These are phyloP conservation scores for Amanita jacksonii DNA, from an alignment of 768 basidiomycete genomes.

Conservation along the genomic window DNA sequence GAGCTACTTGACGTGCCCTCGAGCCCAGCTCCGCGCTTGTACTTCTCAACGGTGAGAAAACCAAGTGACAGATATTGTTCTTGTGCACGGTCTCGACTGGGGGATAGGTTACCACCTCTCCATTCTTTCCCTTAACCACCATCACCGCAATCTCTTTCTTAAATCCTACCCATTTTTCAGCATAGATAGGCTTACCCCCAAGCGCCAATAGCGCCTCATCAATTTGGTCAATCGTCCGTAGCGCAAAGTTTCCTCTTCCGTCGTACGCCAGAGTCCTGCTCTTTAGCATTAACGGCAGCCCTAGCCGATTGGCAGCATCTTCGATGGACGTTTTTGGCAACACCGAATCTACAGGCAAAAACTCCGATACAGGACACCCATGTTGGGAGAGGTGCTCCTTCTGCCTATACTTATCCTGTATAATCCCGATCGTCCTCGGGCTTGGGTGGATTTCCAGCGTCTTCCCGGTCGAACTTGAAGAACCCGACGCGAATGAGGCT, in stretches of 20 bases:
- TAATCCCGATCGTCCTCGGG: constrained; percentile 72
- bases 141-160: constrained; percentile 90
- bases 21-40: constrained; percentile 41
- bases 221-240: constrained; percentile 45
- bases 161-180: constrained; percentile 91
- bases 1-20: constrained; percentile 65
- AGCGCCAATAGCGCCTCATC: constrained; percentile 44
- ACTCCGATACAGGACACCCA: constrained; percentile 50
- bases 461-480: constrained; percentile 15
- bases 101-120: constrained; percentile 68
- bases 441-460: constrained; percentile 57
- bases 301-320: constrained; percentile 46
- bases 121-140: constrained; percentile 76
- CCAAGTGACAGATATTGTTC: constrained; percentile 88
- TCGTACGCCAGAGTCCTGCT: constrained; percentile 94
- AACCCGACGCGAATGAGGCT: constrained; percentile 17
- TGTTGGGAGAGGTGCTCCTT: constrained; percentile 66
- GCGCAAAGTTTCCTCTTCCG: constrained; percentile 84
- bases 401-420: constrained; percentile 82
- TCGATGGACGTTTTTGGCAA: constrained; percentile 36
- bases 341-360: constrained; percentile 42
- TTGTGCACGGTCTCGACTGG: constrained; percentile 93
- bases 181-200: constrained; percentile 67
- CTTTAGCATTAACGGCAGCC: constrained; percentile 93
- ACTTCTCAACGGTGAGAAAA: constrained; percentile 77